Percentiles rank a stretch among this genome's conserved stretches.
Conservation (phyloP, 495 filamentous ascomycete species). For the Tuber brumale region DNA sequence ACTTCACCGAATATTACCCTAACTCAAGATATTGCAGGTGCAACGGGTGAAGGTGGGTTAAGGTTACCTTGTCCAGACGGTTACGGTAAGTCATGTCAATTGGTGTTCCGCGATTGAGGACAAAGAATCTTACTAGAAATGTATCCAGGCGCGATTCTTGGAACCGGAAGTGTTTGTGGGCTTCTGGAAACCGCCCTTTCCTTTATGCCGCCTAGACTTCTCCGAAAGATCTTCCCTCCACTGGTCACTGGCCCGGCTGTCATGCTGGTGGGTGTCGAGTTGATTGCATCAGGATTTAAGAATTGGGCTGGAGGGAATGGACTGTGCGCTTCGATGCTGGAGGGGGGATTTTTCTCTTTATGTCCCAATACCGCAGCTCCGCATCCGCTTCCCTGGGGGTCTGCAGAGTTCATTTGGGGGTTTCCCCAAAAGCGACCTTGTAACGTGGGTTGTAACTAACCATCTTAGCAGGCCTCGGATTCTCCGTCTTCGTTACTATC, state of each 20-base stretch:
- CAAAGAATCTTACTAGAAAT: not conserved
- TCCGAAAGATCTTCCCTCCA: constrained; percentile 78
- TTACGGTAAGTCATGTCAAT: constrained; percentile 53
- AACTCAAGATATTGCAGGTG: constrained; percentile 49
- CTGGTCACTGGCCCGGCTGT: constrained; percentile 83
- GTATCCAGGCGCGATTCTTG: constrained; percentile 42
- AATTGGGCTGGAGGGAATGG: constrained; percentile 79
- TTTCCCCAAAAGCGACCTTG: not conserved
- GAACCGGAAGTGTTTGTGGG: constrained; percentile 64
- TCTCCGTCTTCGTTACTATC: constrained; percentile 81
- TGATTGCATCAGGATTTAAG: constrained; percentile 71
- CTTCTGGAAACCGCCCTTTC: constrained; percentile 66
- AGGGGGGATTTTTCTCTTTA: constrained; percentile 51
- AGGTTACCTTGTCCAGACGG: constrained; percentile 73
- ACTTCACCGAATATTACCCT: not conserved
- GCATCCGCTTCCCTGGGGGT: constrained; percentile 83
- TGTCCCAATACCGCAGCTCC: constrained; percentile 70
- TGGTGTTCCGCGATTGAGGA: constrained; percentile 16
- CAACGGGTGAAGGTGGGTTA: constrained; percentile 54
- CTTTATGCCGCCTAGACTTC: constrained; percentile 61
- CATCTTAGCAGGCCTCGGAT: constrained; percentile 56
- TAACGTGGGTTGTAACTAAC: not conserved
- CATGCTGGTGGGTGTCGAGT: constrained; percentile 64
- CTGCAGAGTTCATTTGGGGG: constrained; percentile 64
- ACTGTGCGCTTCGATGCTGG: constrained; percentile 53